A percentile compares a stretch with the other conserved stretches of the same genome.
These are phyloP conservation scores for Colletotrichum paranaense DNA, from an alignment of 2,329 filamentous ascomycete species.

Conservation along the genomic window DNA sequence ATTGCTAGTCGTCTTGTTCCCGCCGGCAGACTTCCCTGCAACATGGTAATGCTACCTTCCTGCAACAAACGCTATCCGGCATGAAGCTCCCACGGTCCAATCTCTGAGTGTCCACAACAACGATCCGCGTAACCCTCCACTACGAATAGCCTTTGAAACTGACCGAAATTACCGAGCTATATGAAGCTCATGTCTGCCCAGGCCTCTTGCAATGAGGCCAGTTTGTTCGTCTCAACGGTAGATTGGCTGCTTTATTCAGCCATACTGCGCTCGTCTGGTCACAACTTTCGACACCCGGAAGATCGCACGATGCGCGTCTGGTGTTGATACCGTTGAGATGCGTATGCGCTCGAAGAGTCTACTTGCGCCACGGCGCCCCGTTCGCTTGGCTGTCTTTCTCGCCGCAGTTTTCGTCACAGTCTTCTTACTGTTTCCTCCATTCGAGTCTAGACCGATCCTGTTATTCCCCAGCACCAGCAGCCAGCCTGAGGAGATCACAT, in stretches of 20 bases:
- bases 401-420: neutral
- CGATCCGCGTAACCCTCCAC: slow-evolving; percentile 24
- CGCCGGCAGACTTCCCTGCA: neutral
- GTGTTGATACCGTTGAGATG: neutral
- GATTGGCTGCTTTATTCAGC: neutral
- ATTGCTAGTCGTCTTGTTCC: neutral
- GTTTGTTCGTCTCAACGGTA: neutral
- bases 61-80: slow-evolving; percentile 1
- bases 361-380: neutral
- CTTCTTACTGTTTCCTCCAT: neutral
- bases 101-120: neutral
- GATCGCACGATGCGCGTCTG: neutral
- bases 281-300: neutral
- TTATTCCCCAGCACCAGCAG: neutral
- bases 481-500: slow-evolving; percentile 21
- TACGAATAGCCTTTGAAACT: neutral
- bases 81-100: neutral
- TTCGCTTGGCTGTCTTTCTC: neutral
- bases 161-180: slow-evolving; percentile 1
- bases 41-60: neutral
- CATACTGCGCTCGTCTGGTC: neutral
- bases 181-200: neutral
- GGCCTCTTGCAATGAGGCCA: neutral
- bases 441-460: neutral
- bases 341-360: neutral